Conservation (phyloP, 192 early-diverging fungal genomes). For the Dissophora globulifera region DNA sequence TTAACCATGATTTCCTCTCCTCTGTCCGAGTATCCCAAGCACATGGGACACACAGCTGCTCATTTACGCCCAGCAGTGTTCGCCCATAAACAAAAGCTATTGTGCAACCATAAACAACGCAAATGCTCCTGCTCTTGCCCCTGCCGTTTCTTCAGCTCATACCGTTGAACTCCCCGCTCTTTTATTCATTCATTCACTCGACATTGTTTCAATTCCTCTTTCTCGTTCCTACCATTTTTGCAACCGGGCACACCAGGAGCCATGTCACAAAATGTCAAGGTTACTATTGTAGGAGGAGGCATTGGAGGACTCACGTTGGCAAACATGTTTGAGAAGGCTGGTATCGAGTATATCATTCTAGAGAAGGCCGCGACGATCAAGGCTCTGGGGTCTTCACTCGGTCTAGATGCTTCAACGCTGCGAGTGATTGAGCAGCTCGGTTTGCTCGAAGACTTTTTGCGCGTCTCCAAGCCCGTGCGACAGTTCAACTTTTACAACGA, state of each 20-base stretch:
- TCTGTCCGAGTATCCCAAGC: no score
- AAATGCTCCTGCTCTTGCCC: no score
- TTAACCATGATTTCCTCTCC: no score
- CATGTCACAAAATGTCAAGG: conserved; percentile 30
- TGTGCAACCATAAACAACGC: no score
- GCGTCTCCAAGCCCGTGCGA: conserved; percentile 34
- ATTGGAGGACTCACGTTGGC: conserved; percentile 38
- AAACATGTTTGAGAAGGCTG: conserved; percentile 48
- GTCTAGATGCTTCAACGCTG: conserved; percentile 37
- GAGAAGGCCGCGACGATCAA: conserved; percentile 24
- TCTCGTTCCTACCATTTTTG: not conserved
- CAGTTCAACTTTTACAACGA: conserved; percentile 55
- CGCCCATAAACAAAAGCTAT: no score
- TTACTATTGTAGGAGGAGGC: conserved; percentile 33
- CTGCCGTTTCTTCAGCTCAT: no score
- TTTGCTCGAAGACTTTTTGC: conserved; percentile 29
- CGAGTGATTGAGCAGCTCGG: conserved; percentile 50
- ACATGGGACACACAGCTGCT: no score
- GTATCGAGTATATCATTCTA: conserved; percentile 52
- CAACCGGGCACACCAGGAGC: not conserved
- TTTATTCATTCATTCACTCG: not conserved
- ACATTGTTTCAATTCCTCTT: not conserved
- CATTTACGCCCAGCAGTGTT: no score
- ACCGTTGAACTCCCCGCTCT: no score
- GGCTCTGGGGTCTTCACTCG: conserved; percentile 38